Evolutionary conservation across 805 yeast genomes (phyloP).

Genomic region (Starmerella bacillaris): DNA sequence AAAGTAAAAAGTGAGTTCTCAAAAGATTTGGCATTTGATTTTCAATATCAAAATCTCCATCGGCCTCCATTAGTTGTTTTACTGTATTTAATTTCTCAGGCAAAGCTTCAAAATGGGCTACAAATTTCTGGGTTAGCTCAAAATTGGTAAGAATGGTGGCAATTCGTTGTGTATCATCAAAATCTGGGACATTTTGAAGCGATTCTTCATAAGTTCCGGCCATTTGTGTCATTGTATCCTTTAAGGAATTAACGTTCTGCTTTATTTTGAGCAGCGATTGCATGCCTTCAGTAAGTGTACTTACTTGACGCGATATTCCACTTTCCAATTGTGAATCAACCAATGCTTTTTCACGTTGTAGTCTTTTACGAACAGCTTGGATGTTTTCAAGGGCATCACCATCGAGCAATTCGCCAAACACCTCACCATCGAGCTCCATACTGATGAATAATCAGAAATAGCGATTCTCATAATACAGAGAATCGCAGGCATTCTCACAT

Average conservation of each 20-base stretch:
- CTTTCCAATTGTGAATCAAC: constrained; percentile 58
- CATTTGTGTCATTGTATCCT: constrained; percentile 22
- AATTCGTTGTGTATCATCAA: constrained; percentile 49
- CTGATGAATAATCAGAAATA: too few species aligned
- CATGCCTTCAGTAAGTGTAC: constrained; percentile 30
- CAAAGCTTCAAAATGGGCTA: constrained; percentile 42
- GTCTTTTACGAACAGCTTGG: constrained; percentile 20
- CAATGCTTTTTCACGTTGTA: constrained; percentile 43
- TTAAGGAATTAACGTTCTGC: constrained; percentile 25
- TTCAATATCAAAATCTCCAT: constrained; percentile 29
- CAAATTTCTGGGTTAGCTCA: constrained; percentile 46
- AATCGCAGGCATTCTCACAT: too few species aligned
- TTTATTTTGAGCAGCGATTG: constrained; percentile 25
- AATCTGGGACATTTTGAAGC: constrained; percentile 41
- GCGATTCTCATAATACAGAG: too few species aligned
- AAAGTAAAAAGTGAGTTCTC: constrained; percentile 50
- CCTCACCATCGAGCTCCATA: constrained; percentile 9
- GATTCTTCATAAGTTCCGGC: constrained; percentile 37
- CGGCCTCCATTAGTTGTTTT: constrained; percentile 33
- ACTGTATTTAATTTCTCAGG: constrained; percentile 34
- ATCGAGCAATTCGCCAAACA: constrained; percentile 12
- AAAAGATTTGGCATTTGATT: constrained; percentile 36
- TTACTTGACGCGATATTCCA: constrained; percentile 48
- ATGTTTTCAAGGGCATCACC: constrained; percentile 23
- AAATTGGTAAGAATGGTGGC: constrained; percentile 56